Evolutionary conservation across 2,329 filamentous ascomycete species (phyloP).

Genomic region (Rhynchosporium secalis): DNA sequence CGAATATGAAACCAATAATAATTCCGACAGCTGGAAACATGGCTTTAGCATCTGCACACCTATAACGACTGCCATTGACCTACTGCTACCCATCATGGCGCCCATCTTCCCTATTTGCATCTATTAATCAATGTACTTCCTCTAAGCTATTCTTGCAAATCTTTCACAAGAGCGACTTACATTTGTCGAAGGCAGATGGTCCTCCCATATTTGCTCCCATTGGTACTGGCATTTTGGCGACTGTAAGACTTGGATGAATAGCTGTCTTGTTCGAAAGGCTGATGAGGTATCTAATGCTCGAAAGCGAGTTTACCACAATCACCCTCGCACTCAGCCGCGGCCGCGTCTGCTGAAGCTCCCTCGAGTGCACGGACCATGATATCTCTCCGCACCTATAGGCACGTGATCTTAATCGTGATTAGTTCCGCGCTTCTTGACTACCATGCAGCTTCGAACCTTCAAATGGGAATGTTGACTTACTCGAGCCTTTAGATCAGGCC

Average conservation of each 20-base stretch:
- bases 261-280: conserved; percentile 2
- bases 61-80: conserved; percentile 43
- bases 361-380: background rate
- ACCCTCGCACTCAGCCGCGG: background rate
- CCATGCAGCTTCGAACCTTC: background rate
- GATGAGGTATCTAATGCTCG: conserved; percentile 1
- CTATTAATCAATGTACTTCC: conserved; percentile 38
- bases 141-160: conserved; percentile 18
- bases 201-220: conserved; percentile 53
- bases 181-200: conserved; percentile 70
- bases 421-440: background rate
- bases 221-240: conserved; percentile 45
- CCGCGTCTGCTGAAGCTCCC: conserved; percentile 2
- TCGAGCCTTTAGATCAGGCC: background rate
- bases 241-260: background rate
- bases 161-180: conserved; percentile 46
- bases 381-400: conserved; percentile 3
- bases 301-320: background rate
- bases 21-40: conserved; percentile 74
- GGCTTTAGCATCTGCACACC: conserved; percentile 10
- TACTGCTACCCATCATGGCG: conserved; percentile 97
- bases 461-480: background rate
- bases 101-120: conserved; percentile 84
- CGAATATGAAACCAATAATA: conserved; percentile 98
- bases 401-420: background rate